Percentiles rank a stretch among this genome's conserved stretches.
These are phyloP conservation scores for Phyllosticta paracitricarpa DNA, from an alignment of 2,329 filamentous ascomycete species.

Conservation along the genomic window DNA sequence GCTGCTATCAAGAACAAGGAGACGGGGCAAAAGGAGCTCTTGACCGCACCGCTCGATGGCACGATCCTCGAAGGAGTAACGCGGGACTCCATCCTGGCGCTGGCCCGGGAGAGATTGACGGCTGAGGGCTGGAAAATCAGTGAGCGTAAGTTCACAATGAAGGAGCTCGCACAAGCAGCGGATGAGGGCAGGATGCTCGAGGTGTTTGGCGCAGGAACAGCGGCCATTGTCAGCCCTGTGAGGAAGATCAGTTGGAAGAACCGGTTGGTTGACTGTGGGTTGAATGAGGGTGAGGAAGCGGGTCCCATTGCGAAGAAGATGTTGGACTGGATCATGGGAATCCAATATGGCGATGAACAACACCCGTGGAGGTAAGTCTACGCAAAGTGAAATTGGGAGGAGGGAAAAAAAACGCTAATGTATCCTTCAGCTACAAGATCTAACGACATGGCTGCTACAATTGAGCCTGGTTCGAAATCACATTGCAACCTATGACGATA, in stretches of 20 bases:
- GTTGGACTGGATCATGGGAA: constrained; percentile 93
- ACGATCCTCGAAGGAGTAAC: constrained; percentile 95
- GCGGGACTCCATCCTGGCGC: constrained; percentile 75
- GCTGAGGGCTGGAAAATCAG: constrained; percentile 81
- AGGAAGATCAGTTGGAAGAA: constrained; percentile 84
- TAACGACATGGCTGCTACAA: not conserved
- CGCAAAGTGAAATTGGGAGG: too few species aligned
- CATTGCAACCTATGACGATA: not conserved
- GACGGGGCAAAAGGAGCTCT: constrained; percentile 80
- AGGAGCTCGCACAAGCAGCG: constrained; percentile 69
- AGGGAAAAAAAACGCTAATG: not conserved
- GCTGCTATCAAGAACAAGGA: constrained; percentile 74
- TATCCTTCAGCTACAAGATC: constrained; percentile 1
- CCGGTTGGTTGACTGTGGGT: constrained; percentile 68
- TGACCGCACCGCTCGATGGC: constrained; percentile 92
- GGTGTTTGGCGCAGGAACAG: constrained; percentile 88
- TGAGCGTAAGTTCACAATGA: constrained; percentile 90
- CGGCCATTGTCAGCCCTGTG: constrained; percentile 86
- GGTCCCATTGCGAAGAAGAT: constrained; percentile 76
- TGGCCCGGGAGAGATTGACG: constrained; percentile 72
- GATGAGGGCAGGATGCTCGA: constrained; percentile 80
- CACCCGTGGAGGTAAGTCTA: constrained; percentile 74
- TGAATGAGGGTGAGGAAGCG: constrained; percentile 72
- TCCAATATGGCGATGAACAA: constrained; percentile 89
- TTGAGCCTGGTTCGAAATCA: not conserved